A percentile compares a stretch with the other conserved stretches of the same genome.
Conservation (phyloP, 208 protist genomes). For the Leishmania braziliensis region DNA sequence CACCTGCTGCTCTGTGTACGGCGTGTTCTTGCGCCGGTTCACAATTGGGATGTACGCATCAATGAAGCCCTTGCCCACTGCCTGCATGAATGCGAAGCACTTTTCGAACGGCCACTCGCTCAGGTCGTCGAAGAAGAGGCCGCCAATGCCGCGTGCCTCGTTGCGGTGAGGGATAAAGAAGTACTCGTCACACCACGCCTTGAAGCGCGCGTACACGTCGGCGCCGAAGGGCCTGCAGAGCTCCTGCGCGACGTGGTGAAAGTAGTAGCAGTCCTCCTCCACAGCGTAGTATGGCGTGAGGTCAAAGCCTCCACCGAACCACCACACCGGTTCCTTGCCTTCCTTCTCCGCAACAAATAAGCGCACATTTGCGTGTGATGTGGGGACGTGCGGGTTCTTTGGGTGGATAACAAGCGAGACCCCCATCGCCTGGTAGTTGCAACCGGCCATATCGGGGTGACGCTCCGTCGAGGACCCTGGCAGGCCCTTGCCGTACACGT, state of each 20-base stretch:
- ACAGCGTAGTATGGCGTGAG: slow-evolving; percentile 86
- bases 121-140: slow-evolving; percentile 88
- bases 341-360: slow-evolving; percentile 74
- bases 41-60: slow-evolving; percentile 77
- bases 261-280: slow-evolving; percentile 65
- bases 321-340: slow-evolving; percentile 61
- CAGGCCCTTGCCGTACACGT: slow-evolving; percentile 59
- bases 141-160: slow-evolving; percentile 83
- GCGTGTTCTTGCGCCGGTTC: slow-evolving; percentile 35
- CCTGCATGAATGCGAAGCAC: slow-evolving; percentile 63
- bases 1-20: slow-evolving; percentile 45
- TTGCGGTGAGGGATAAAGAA: slow-evolving; percentile 77
- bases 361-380: slow-evolving; percentile 87
- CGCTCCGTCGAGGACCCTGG: slow-evolving; percentile 42
- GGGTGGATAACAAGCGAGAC: slow-evolving; percentile 87
- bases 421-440: slow-evolving; percentile 75
- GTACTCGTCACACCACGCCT: slow-evolving; percentile 85
- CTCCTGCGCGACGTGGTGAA: slow-evolving; percentile 56
- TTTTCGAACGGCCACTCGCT: slow-evolving; percentile 47
- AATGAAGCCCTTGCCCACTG: slow-evolving; percentile 54
- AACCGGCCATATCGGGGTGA: slow-evolving; percentile 39
- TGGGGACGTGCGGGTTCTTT: slow-evolving; percentile 78
- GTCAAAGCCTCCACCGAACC: slow-evolving; percentile 92
- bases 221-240: slow-evolving; percentile 54
- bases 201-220: slow-evolving; percentile 68